Evolutionary conservation across 768 basidiomycete species (phyloP).

Genomic region (Mycena pura): DNA sequence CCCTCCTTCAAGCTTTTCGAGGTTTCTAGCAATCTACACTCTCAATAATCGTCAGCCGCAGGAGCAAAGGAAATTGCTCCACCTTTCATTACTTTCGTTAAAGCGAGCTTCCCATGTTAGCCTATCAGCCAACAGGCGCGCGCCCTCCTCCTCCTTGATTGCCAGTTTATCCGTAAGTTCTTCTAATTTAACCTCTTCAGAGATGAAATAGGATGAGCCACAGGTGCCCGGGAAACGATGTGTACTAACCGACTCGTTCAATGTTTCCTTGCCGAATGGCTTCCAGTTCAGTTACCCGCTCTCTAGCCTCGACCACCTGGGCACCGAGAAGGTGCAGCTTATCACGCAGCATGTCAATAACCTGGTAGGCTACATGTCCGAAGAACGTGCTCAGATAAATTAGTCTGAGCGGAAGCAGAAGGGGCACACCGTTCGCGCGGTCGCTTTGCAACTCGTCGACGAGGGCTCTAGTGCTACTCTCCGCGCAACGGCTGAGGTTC

Average conservation of each 20-base stretch:
- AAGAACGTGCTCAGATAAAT: constrained; percentile 7
- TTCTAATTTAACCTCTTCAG: constrained; percentile 23
- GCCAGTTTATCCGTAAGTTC: constrained; percentile 22
- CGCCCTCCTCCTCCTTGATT: constrained; percentile 27
- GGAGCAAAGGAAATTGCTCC: background rate
- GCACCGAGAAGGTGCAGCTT: constrained; percentile 49
- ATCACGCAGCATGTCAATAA: constrained; percentile 55
- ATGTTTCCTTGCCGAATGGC: constrained; percentile 22
- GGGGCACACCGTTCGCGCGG: constrained; percentile 39
- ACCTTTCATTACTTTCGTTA: constrained; percentile 25
- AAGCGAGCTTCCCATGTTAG: constrained; percentile 21
- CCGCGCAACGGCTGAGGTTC: constrained; percentile 31
- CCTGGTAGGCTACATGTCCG: constrained; percentile 52
- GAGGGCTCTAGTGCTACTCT: constrained; percentile 35
- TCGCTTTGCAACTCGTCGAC: constrained; percentile 43
- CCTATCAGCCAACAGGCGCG: constrained; percentile 16
- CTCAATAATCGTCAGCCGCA: background rate
- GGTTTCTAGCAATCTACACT: constrained; percentile 1
- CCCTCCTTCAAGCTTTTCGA: constrained; percentile 8
- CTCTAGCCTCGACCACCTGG: constrained; percentile 50
- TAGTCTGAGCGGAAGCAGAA: background rate
- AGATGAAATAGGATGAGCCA: background rate
- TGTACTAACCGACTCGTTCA: constrained; percentile 24
- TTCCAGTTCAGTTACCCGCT: constrained; percentile 47
- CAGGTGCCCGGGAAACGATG: background rate